Evolutionary conservation across 169 alveolate species (phyloP).

Genomic region (Plasmodium inui): DNA sequence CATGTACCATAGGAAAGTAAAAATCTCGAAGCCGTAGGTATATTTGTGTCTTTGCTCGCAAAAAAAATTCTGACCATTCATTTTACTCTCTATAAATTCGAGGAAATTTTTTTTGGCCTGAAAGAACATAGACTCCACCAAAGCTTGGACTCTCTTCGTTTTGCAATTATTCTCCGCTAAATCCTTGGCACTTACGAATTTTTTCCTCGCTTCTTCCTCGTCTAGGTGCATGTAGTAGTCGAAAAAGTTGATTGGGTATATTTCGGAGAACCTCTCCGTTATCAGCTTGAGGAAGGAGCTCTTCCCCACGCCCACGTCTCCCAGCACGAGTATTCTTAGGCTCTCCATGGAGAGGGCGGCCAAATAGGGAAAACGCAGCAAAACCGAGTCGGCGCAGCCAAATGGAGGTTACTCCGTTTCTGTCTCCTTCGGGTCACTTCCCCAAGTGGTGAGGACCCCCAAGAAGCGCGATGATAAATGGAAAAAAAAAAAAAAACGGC

Average conservation of each 20-base stretch:
- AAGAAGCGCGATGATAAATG: neutral
- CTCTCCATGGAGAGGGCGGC: slow-evolving; percentile 28
- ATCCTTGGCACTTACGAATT: slow-evolving; percentile 28
- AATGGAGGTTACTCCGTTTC: neutral
- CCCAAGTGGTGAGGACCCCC: neutral
- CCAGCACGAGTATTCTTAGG: slow-evolving; percentile 44
- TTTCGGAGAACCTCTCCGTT: slow-evolving; percentile 35
- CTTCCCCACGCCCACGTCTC: slow-evolving; percentile 74
- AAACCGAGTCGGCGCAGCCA: no score
- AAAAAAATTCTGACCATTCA: slow-evolving; percentile 24
- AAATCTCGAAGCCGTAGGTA: slow-evolving; percentile 65
- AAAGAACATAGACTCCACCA: slow-evolving; percentile 52
- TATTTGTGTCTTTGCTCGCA: slow-evolving; percentile 60
- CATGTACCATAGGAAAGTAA: slow-evolving; percentile 49
- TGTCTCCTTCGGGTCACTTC: neutral
- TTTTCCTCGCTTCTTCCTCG: slow-evolving; percentile 5
- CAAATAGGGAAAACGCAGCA: no score
- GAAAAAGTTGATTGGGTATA: slow-evolving; percentile 55
- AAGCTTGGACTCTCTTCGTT: slow-evolving; percentile 23
- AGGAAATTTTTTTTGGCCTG: slow-evolving; percentile 67
- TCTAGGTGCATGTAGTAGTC: slow-evolving; percentile 47
- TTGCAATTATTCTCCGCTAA: slow-evolving; percentile 47
- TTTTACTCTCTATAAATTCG: slow-evolving; percentile 47
- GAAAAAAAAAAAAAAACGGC: neutral
- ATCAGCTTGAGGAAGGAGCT: slow-evolving; percentile 60